A percentile compares a stretch with the other conserved stretches of the same genome.
Conservation (phyloP, 2,329 filamentous ascomycete genomes). For the Penicillium rolfsii region DNA sequence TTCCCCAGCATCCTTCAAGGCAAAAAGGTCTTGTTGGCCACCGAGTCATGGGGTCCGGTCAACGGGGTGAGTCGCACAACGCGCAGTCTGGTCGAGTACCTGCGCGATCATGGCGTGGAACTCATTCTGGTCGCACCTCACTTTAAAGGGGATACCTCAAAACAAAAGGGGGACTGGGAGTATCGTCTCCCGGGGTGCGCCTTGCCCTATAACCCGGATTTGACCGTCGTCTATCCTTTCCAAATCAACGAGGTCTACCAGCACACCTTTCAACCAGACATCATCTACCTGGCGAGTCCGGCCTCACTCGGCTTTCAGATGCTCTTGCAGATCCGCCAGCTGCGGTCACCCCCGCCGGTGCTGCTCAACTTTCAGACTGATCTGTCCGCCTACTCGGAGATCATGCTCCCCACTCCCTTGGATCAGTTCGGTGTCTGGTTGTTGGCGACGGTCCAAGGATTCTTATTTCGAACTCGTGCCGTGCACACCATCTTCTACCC, state of each 20-base stretch:
- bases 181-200: constrained; percentile 66
- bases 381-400: constrained; percentile 68
- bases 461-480: constrained; percentile 64
- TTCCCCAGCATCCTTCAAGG: constrained; percentile 57
- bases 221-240: constrained; percentile 71
- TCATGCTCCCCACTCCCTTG: constrained; percentile 68
- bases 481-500: constrained; percentile 72
- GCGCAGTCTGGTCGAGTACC: constrained; percentile 68
- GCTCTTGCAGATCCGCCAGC: constrained; percentile 68
- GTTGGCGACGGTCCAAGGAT: constrained; percentile 66
- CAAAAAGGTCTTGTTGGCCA: constrained; percentile 68
- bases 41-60: constrained; percentile 72
- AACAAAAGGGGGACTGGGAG: constrained; percentile 49
- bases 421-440: constrained; percentile 64
- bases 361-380: constrained; percentile 75
- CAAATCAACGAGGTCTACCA: constrained; percentile 64
- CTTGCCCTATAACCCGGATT: constrained; percentile 71
- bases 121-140: constrained; percentile 69
- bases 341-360: constrained; percentile 59
- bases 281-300: constrained; percentile 71
- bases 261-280: constrained; percentile 66
- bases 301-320: constrained; percentile 72
- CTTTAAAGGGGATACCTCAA: constrained; percentile 53
- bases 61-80: constrained; percentile 75
- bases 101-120: constrained; percentile 65